A percentile compares a stretch with the other conserved stretches of the same genome.
Conservation (phyloP, 208 protist genomes). For the Acanthamoeba royreba region DNA sequence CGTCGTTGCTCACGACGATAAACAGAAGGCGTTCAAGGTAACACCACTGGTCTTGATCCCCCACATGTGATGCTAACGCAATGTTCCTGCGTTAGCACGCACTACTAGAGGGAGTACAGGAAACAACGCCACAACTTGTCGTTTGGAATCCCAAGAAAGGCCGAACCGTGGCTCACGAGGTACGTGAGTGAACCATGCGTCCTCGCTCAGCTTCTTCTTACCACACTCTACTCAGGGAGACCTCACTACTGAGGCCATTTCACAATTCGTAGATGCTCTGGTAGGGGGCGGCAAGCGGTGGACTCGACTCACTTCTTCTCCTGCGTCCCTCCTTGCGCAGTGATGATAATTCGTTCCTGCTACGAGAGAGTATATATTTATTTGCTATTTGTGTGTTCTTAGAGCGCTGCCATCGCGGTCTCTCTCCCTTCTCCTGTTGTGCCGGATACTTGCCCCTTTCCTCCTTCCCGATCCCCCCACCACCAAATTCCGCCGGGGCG, state of each 20-base stretch:
- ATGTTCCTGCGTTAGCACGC: background rate
- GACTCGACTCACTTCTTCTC: background rate
- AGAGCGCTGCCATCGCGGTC: background rate
- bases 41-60: too few species aligned
- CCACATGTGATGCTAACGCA: background rate
- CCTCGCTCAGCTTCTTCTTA: background rate
- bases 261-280: background rate
- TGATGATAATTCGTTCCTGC: background rate
- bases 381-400: background rate
- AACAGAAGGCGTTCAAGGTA: constrained; percentile 19
- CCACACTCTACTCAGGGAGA: background rate
- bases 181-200: background rate
- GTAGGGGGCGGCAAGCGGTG: background rate
- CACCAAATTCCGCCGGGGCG: background rate
- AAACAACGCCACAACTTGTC: background rate
- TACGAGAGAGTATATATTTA: background rate
- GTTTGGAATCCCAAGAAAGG: constrained; percentile 33
- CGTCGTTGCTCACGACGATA: background rate
- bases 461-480: background rate
- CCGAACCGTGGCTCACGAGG: background rate
- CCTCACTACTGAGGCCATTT: background rate
- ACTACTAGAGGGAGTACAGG: background rate
- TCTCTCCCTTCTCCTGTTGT: too few species aligned
- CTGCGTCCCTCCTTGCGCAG: background rate
- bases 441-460: background rate